phyloP scores from a whole-genome alignment of 148 eudicot genomes.

The Beta vulgaris region DNA sequence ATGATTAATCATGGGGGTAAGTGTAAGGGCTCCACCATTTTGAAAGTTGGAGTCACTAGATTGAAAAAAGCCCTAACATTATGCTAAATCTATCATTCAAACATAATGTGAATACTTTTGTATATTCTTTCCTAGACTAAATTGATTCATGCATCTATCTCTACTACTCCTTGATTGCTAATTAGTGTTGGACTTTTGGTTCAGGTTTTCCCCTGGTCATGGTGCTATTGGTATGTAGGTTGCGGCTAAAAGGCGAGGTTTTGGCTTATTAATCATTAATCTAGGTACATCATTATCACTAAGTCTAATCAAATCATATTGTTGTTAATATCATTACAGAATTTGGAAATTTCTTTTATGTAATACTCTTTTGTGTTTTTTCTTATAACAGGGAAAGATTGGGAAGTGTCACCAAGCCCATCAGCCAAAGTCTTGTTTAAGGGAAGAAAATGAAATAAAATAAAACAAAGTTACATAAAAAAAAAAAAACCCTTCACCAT shows the following conservation, averaged over 20 bases:
- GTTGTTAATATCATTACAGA: constrained; percentile 26
- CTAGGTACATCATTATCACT: constrained; percentile 36
- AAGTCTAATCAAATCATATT: constrained; percentile 19
- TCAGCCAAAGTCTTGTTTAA: constrained; percentile 18
- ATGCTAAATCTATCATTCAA: constrained; percentile 27
- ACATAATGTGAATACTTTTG: constrained; percentile 22
- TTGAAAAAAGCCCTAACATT: constrained; percentile 26
- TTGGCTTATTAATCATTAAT: constrained; percentile 36
- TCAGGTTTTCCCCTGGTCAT: constrained; percentile 67
- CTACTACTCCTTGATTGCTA: not conserved
- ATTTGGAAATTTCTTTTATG: constrained; percentile 13
- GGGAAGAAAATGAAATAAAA: constrained; percentile 6
- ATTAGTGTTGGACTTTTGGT: constrained; percentile 7
- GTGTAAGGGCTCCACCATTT: constrained; percentile 37
- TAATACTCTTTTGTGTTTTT: constrained; percentile 18
- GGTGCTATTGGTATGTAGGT: constrained; percentile 63
- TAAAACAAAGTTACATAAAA: too few relatives aligned
- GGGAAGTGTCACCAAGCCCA: constrained; percentile 31
- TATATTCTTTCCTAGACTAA: constrained; percentile 17
- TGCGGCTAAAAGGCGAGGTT: constrained; percentile 15
- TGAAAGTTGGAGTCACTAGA: constrained; percentile 26
- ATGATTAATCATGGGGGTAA: constrained; percentile 24
- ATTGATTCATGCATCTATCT: constrained; percentile 16
- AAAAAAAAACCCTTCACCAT: not conserved
- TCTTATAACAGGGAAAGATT: constrained; percentile 31